Conservation (phyloP, 305 asterid species). For the Fraxinus ornus region DNA sequence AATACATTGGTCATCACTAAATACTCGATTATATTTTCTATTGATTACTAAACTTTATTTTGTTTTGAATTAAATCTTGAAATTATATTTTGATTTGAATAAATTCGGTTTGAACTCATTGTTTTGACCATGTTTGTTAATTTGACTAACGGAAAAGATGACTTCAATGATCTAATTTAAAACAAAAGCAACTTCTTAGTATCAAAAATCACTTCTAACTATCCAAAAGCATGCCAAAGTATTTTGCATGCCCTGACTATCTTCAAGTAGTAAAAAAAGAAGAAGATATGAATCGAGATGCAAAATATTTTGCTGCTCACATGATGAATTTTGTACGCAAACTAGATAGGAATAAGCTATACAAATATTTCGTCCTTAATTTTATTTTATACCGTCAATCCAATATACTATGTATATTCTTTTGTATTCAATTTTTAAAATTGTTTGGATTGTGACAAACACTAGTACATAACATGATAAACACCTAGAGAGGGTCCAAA, state of each 20-base stretch:
- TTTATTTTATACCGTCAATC: background rate
- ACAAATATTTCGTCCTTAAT: background rate
- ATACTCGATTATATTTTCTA: background rate
- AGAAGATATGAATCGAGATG: background rate
- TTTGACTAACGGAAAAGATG: background rate
- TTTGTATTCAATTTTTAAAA: background rate
- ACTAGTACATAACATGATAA: constrained; percentile 4
- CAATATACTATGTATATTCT: background rate
- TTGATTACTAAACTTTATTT: background rate
- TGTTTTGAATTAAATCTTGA: background rate
- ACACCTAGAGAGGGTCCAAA: constrained; percentile 21
- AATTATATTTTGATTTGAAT: background rate
- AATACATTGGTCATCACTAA: background rate
- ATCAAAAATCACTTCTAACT: background rate
- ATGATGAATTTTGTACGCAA: background rate
- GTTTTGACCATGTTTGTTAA: background rate
- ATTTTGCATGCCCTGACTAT: background rate
- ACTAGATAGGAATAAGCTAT: background rate
- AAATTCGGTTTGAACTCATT: background rate
- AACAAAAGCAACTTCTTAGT: background rate
- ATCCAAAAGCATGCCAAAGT: background rate
- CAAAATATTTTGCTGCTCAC: background rate
- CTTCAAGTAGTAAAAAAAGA: background rate
- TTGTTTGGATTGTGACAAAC: constrained; percentile 2
- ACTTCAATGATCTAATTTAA: background rate